Percentiles rank a stretch among this genome's conserved stretches.
These are phyloP conservation scores for Corchorus capsularis DNA, from an alignment of 345 rosid species.

Conservation along the genomic window DNA sequence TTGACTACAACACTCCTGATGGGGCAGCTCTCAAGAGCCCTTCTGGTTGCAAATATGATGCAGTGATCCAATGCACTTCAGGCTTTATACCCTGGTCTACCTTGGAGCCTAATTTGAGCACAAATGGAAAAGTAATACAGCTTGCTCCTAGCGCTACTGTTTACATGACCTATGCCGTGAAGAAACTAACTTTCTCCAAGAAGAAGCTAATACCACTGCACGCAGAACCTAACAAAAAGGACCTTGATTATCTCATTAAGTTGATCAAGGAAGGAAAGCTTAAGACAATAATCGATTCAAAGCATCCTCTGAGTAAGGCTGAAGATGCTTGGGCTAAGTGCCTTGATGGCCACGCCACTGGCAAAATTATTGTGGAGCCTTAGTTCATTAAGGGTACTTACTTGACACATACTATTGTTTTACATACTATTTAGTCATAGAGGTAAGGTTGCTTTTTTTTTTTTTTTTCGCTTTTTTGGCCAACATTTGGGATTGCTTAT, in stretches of 20 bases:
- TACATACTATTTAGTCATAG: neutral
- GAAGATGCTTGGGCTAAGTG: slow-evolving; percentile 81
- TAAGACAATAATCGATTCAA: slow-evolving; percentile 64
- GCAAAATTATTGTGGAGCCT: slow-evolving; percentile 74
- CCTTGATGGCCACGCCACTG: slow-evolving; percentile 71
- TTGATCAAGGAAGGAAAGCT: slow-evolving; percentile 63
- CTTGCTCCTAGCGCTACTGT: slow-evolving; percentile 43
- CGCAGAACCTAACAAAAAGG: slow-evolving; percentile 39
- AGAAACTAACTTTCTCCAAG: slow-evolving; percentile 59
- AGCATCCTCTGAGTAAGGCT: slow-evolving; percentile 53
- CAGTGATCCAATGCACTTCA: slow-evolving; percentile 62
- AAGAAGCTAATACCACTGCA: slow-evolving; percentile 62
- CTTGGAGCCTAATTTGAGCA: slow-evolving; percentile 60
- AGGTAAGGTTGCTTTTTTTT: slow-evolving; percentile 6
- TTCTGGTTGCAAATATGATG: slow-evolving; percentile 71
- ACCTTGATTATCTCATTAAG: slow-evolving; percentile 49
- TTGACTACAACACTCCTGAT: slow-evolving; percentile 71
- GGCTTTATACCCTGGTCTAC: slow-evolving; percentile 56
- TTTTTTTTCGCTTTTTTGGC: too few relatives aligned
- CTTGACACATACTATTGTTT: neutral
- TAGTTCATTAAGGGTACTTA: slow-evolving; percentile 8
- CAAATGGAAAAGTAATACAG: slow-evolving; percentile 61
- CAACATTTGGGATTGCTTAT: too few relatives aligned
- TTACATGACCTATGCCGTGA: slow-evolving; percentile 42
- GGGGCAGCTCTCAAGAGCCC: slow-evolving; percentile 74